phyloP scores from a whole-genome alignment of 805 yeast species.

The Starmerella vaccinii region DNA sequence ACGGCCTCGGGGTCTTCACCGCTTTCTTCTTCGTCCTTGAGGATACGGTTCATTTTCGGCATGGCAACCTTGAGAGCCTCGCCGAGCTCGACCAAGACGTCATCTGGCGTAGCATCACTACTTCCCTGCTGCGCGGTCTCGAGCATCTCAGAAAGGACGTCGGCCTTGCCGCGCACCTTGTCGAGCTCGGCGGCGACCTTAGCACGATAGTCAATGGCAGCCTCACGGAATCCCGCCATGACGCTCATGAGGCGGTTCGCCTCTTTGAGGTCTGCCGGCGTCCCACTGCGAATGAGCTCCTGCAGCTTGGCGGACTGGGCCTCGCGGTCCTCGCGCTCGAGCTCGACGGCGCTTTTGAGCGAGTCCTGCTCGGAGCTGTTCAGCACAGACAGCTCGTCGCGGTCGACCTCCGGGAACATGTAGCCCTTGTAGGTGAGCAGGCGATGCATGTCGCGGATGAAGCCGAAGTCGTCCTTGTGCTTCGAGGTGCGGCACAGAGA shows the following conservation, averaged over 20 bases:
- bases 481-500: conserved; percentile 83
- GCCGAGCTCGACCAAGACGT: conserved; percentile 69
- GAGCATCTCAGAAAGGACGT: conserved; percentile 80
- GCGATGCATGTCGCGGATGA: conserved; percentile 92
- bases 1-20: conserved; percentile 52
- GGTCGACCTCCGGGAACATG: conserved; percentile 79
- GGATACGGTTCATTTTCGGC: conserved; percentile 75
- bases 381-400: conserved; percentile 85
- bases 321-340: conserved; percentile 82
- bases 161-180: conserved; percentile 74
- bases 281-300: conserved; percentile 88
- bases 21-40: conserved; percentile 64
- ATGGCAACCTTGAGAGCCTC: conserved; percentile 70
- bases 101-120: conserved; percentile 40
- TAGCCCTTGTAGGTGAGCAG: conserved; percentile 83
- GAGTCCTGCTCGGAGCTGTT: conserved; percentile 58
- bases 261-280: conserved; percentile 88
- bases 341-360: conserved; percentile 76
- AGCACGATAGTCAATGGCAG: conserved; percentile 59
- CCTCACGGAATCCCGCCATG: conserved; percentile 95
- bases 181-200: conserved; percentile 76
- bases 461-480: conserved; percentile 84
- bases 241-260: conserved; percentile 95
- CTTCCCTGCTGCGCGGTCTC: conserved; percentile 30
- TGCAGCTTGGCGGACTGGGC: conserved; percentile 93